Evolutionary conservation across 352 stramenopile genomes (phyloP), one percentile per base, ranked within the genome.

Genomic region (Phytophthora pluvialis): DNA sequence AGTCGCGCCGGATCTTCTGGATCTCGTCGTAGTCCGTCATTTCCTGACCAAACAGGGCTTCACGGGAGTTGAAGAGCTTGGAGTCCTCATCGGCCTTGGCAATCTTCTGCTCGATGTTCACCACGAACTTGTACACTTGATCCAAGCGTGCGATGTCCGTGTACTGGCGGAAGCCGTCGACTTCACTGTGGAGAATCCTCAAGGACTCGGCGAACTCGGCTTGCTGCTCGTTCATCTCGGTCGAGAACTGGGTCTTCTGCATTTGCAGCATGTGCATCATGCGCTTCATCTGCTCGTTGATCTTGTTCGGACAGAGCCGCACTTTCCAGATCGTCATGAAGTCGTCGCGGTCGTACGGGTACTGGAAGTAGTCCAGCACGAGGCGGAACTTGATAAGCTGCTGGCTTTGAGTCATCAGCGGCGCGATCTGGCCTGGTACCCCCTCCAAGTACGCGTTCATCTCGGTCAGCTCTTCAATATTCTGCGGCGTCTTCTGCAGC

Each of bases 161-260:
- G 60, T 96, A 97, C 42, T 96, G 88, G 11, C 76, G 73, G 33
- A 97, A 95, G 0, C 82, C 78, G 10, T 95, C 86, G 3, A 97
- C 89, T 69, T 98, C 93, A 46, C 86, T 84, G 70, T 98, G 84
- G 1, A 98, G 48, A 16, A 92, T 70, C 1, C 86, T 72, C 9
- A 98, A 70, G 3, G 78, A 82, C 33, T 97, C 87, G 1, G 86
- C 86, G 63, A 98, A 98, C 31, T 97, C 90, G 5, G 81, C 78
- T 69, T 98, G 94, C 26, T 97, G 89, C n/a, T 97, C 91, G 43
- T 86, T 84, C 92, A 98, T 98, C 29, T 97, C 88, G 39, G 77
- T 81, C 18, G 88, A 80, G 52, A 97, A 98, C 33, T 89, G 77
- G 0, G 83, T 67, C 59, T 96, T 97, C 44, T 94, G 87, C 73